Base-by-base conservation (phyloP, 495 filamentous ascomycete species). In the Penicillium lagena region DNA sequence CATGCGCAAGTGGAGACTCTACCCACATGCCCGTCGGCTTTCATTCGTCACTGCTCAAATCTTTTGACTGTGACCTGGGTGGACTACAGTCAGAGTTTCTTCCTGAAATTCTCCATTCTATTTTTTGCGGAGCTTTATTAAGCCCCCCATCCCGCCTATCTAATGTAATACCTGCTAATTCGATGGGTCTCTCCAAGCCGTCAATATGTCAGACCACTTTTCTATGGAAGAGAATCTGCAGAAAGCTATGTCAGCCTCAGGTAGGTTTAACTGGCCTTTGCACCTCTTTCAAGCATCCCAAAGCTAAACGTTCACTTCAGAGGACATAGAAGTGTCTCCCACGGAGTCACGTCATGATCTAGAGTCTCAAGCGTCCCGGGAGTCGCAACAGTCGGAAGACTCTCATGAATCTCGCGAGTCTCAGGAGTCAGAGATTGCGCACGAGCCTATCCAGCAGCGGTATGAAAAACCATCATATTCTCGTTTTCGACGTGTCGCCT, bases 381-480 rank as follows among this genome's bases (percentile, higher is more conserved):
- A 6, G 4, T 22, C 22, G 22, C 22, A 22, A 22, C 4, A 4
- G 2, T 22, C 22, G 22, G 22, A 22, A 22, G 22, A 22, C 6
- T 22, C 22, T 22, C 22, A 22, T 22, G 22, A 22, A 22, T 49
- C 50, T 33, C 37, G 34, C 29, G 42, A 51, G 1, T 51, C 45
- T 12, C 53, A 56, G 22, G 45, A 56, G 7, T 55, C 57, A n/a
- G 56, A 56, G 27, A 28, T 58, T 10, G 15, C 42, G 28, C 58
- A 62, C 40, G 61, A 64, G 39, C 53, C 61, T 1, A 61, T 62
- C 1, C 61, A 63, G 15, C 50, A 60, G 43, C 49, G 60, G 6
- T 63, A 61, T 54, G 52, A 37, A 6, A 54, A 59, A 12, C 59
- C 62, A 33, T 61, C 59, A 29, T 49, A 52, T 34, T 51, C 54